These are phyloP conservation scores for Gnaphalium uliginosum DNA, from an alignment of 129 eudicot species.

Conservation along the genomic window DNA sequence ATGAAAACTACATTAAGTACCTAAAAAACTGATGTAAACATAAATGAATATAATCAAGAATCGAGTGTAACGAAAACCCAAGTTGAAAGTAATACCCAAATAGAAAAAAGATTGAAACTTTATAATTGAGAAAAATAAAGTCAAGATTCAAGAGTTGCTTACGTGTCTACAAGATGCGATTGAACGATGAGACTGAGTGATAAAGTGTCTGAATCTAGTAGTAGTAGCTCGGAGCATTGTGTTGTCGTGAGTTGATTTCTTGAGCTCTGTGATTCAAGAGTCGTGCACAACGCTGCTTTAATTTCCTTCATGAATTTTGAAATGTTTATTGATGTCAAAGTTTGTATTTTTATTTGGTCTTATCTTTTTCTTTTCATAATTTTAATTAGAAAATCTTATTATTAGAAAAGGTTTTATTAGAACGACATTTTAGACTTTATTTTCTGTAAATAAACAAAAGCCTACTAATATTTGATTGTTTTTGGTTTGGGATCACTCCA, in stretches of 20 bases:
- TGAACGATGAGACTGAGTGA: constrained; percentile 26
- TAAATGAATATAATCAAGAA: neutral
- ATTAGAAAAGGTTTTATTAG: too few species aligned
- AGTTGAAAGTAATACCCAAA: neutral
- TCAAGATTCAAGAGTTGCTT: constrained; percentile 4
- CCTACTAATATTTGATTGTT: too few species aligned
- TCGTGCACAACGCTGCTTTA: neutral
- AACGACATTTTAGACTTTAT: too few species aligned
- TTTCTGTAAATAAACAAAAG: too few species aligned
- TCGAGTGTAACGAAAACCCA: neutral
- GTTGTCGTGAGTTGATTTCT: neutral
- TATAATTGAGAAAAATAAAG: neutral
- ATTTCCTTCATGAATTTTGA: too few species aligned
- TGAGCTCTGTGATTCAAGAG: neutral
- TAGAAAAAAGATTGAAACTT: neutral
- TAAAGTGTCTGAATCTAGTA: constrained; percentile 14
- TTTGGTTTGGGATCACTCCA: too few species aligned
- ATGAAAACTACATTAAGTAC: neutral
- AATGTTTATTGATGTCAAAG: neutral
- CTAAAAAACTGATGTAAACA: neutral
- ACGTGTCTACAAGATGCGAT: constrained; percentile 31
- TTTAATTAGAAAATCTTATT: too few species aligned
- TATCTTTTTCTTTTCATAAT: too few species aligned
- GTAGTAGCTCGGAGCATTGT: constrained; percentile 21
- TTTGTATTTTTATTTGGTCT: too few species aligned